Base-by-base conservation (phyloP, 2,329 filamentous ascomycete genomes). In the Ophiostoma australiae region DNA sequence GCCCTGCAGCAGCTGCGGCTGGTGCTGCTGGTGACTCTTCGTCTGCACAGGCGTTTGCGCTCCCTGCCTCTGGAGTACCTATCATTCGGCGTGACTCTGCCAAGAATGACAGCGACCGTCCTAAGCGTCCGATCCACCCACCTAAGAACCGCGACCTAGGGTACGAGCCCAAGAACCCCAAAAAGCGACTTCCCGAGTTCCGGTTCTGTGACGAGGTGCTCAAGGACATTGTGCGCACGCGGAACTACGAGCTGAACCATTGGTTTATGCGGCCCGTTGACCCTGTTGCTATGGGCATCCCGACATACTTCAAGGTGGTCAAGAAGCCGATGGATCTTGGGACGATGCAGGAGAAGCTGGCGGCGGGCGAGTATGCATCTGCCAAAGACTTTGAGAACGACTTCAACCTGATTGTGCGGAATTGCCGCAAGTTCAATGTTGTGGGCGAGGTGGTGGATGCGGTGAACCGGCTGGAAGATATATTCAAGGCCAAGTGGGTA, bases 261-360 rank as follows among this genome's bases (percentile, higher is more conserved):
- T 90, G 91, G 72, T 99, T 99, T 82, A 82, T 92, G 76, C 82
- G 86, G 8, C 91, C 95, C 0, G 95, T 99, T 27, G 95, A 99
- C 78, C 93, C 95, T 0, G 94, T 98, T 48, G 94, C 94, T 0
- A 83, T 98, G 70, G 93, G 94, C 78, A 97, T 98, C 72, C 95
- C 95, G 0, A 90, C 91, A 33, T 99, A 99, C 78, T 92, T 95
- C 79, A 93, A 91, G 76, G 84, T 98, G 73, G 93, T 99, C 81
- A 98, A 97, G 84, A 93, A 94, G 78, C 95, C 95, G 0, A 99
- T 98, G 94, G 94, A 99, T 79, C 84, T 97, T 68, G 84, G 86
- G 20, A 97, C 92, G n/a, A 91, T 97, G 77, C 84, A 87, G 48
- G 84, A 85, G 61, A 96, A 96, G 80, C 84, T 97, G 58, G 88